Conservation (phyloP, 352 stramenopile species). For the Phytophthora melonis region DNA sequence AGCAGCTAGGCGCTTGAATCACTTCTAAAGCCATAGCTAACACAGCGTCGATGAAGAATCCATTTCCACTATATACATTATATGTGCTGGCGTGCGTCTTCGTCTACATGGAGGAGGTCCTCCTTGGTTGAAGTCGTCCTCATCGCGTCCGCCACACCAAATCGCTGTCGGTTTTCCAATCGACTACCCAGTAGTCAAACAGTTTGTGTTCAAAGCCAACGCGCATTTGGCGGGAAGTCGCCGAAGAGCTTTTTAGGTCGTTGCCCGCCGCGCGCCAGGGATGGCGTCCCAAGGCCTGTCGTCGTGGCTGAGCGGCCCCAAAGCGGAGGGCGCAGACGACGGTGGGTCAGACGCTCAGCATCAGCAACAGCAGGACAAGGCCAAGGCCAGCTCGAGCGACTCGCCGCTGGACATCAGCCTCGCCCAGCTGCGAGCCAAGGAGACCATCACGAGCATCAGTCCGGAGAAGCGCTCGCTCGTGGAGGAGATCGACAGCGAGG, state of each 20-base stretch:
- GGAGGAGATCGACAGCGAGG: slow-evolving; percentile 79
- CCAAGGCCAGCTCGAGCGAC: slow-evolving; percentile 17
- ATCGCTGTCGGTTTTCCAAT: neutral
- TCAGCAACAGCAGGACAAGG: neutral
- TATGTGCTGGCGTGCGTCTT: neutral
- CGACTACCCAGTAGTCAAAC: neutral
- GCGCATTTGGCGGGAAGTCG: slow-evolving; percentile 33
- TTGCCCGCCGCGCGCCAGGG: neutral
- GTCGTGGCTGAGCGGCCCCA: slow-evolving; percentile 48
- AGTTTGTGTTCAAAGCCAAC: slow-evolving; percentile 10
- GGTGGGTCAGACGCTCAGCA: too few species aligned
- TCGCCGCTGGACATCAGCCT: slow-evolving; percentile 57
- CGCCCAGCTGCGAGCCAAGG: slow-evolving; percentile 47
- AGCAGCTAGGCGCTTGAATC: slow-evolving; percentile 25
- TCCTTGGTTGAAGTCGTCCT: neutral
- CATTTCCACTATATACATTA: slow-evolving; percentile 4
- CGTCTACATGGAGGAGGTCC: neutral
- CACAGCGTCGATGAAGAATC: slow-evolving; percentile 7
- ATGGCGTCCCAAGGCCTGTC: slow-evolving; percentile 50
- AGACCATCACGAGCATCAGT: slow-evolving; percentile 61
- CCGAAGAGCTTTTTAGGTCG: slow-evolving; percentile 6
- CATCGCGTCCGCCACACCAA: too few species aligned
- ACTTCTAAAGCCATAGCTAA: slow-evolving; percentile 7
- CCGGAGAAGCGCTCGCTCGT: slow-evolving; percentile 60
- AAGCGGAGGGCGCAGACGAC: neutral